Evolutionary conservation across 225 moss, liverwort and hornwort genomes (phyloP).

Genomic region (Straminergon stramineum): DNA sequence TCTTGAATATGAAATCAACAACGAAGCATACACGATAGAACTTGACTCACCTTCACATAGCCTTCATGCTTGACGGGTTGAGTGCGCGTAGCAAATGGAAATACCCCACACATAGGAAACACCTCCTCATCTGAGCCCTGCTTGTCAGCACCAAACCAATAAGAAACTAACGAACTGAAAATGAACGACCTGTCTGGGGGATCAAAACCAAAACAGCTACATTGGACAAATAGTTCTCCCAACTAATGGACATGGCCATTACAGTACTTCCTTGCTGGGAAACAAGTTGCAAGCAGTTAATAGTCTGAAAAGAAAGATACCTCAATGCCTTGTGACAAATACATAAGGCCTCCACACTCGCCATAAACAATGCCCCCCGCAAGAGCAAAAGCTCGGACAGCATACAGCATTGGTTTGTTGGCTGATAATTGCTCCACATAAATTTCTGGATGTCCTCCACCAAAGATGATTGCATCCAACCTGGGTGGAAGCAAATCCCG

Average conservation of each 20-base stretch:
- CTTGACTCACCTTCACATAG: constrained; percentile 47
- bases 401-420: constrained; percentile 58
- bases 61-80: constrained; percentile 48
- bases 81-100: constrained; percentile 52
- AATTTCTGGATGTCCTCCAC: constrained; percentile 64
- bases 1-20: not conserved
- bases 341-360: constrained; percentile 72
- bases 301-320: constrained; percentile 1
- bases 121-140: constrained; percentile 43
- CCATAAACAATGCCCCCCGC: constrained; percentile 62
- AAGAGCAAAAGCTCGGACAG: constrained; percentile 65
- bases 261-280: not conserved
- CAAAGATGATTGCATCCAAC: constrained; percentile 59
- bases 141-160: not conserved
- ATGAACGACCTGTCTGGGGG: not conserved
- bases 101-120: constrained; percentile 55
- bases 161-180: not conserved
- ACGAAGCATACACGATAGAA: not conserved
- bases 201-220: not conserved
- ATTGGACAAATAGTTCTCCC: not conserved
- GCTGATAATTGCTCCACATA: constrained; percentile 41
- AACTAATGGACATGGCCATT: not conserved
- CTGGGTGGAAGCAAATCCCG: constrained; percentile 53
- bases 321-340: constrained; percentile 68
- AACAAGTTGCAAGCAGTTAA: not conserved